phyloP scores from a whole-genome alignment of 169 alveolate genomes.

The Condylostoma magnum region DNA sequence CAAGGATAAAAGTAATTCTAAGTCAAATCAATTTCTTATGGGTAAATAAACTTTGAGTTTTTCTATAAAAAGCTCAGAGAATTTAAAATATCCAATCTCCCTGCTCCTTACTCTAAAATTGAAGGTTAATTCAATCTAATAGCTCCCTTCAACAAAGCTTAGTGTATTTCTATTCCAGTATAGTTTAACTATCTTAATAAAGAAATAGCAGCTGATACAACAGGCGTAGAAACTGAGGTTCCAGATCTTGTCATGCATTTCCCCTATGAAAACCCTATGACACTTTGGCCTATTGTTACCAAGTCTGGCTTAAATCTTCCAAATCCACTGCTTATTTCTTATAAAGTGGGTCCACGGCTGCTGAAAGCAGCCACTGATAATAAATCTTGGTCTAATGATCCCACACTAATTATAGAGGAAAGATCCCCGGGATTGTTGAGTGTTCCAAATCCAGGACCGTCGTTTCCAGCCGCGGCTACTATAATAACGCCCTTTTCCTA shows the following conservation, averaged over 20 bases:
- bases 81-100: constrained; percentile 31
- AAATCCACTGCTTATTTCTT: constrained; percentile 33
- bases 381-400: constrained; percentile 33
- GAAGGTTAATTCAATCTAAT: constrained; percentile 11
- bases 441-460: constrained; percentile 58
- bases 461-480: constrained; percentile 58
- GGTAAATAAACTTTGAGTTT: neutral
- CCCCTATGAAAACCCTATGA: neutral
- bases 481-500: constrained; percentile 34
- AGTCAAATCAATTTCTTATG: too few relatives aligned
- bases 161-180: constrained; percentile 29
- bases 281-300: constrained; percentile 33
- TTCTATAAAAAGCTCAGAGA: neutral
- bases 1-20: too few relatives aligned
- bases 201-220: constrained; percentile 42
- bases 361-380: constrained; percentile 38
- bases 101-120: constrained; percentile 52
- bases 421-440: constrained; percentile 54
- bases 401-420: constrained; percentile 51
- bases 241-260: constrained; percentile 39
- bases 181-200: neutral
- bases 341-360: constrained; percentile 57
- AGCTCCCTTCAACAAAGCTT: constrained; percentile 32
- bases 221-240: constrained; percentile 49
- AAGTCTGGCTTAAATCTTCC: constrained; percentile 58